Evolutionary conservation across 192 early-diverging fungal genomes (phyloP), one percentile per base, ranked within the genome.

Genomic region (Coemansia sp.): DNA sequence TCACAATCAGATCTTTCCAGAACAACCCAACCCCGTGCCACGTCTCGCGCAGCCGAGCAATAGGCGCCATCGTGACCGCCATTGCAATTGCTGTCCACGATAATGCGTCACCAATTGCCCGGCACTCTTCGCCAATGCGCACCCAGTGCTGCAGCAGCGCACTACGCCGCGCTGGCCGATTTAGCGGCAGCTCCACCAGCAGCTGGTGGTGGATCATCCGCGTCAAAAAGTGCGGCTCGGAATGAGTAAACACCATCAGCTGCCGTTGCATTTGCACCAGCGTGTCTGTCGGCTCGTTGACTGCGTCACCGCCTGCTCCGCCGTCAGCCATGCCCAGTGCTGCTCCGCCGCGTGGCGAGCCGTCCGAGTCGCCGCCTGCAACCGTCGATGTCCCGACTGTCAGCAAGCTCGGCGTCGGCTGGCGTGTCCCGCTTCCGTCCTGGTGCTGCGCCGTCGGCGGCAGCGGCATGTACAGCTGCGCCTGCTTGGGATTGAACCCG

Each of bases 151-250:
- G 80, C 19, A 91, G 67, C 27, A 91, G 62, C 22, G 74, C 72
- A 59, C 67, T 79, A 52, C 67, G 85, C 69, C 66, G 85, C 48
- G 61, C 76, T 26, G 64, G 80, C 37, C 56, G 81, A 59, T 66
- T 83, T 68, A 71, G 75, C 47, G 68, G 83, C 68, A 82, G 74
- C 68, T 82, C 87, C 4, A 87, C 82, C 10, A 90, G 71, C 6
- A 91, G 72, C 51, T 91, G 90, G 59, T 85, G 83, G 50, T 85
- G 82, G 16, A 91, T 83, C 56, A 91, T 67, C 17, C 87, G 82
- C 6, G 88, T 88, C 19, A 91, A 35, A 57, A 91, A 91, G 59
- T 91, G 90, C n/a, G 90, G 90, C 21, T 87, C 79, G 29, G 68
- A 60, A 1, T 70, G 74, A 11, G 86, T 87, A 48, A 85, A 88